Evolutionary conservation across 805 yeast species (phyloP), one percentile per base, ranked within the genome.

Genomic region (Wickerhamiella azymoides): DNA sequence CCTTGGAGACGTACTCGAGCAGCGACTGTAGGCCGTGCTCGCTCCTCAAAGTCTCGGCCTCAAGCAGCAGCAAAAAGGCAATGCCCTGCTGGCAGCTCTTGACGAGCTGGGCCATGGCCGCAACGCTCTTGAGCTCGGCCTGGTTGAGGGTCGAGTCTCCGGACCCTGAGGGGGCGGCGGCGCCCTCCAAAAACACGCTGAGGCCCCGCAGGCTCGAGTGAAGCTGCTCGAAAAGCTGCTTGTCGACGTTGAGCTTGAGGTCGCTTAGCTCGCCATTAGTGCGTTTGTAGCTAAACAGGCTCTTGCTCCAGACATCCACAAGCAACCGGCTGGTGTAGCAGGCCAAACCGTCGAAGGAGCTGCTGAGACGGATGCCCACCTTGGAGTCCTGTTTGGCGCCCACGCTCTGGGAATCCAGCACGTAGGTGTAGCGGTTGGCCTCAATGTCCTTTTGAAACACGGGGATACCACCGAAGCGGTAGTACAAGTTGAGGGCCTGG

Each of bases 61-160:
- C 70, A 48, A 92, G 67, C 8, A 89, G 82, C 63, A 81, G 74
- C 51, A 92, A 67, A 59, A 92, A 92, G 1, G 96, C 85, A 27
- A 89, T 68, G 0, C 94, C 94, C 63, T 92, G 97, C 54, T 84
- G 84, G 62, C 85, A 77, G 6, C 84, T 77, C 46, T 74, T 76
- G 47, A 88, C 71, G 9, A 88, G 73, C 55, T 82, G 79, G 39
- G 84, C 69, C 33, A 92, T 65, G 0, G 96, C 77, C 24, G 79
- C 77, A 52, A 89, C 74, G 6, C 94, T 95, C 56, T 85, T 78
- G 56, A 84, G 86, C 60, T 92, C 98, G 1, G 95, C 94, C 62
- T 92, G 88, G 43, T 39, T 63, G 59, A 44, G 56, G 44, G 39
- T 58, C 41, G 47, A 59, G 16, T 37, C 26, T 47, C 40, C 57